Evolutionary conservation across 331 rosid genomes (phyloP), one percentile per base, ranked within the genome.

Genomic region (Arachis monticola): DNA sequence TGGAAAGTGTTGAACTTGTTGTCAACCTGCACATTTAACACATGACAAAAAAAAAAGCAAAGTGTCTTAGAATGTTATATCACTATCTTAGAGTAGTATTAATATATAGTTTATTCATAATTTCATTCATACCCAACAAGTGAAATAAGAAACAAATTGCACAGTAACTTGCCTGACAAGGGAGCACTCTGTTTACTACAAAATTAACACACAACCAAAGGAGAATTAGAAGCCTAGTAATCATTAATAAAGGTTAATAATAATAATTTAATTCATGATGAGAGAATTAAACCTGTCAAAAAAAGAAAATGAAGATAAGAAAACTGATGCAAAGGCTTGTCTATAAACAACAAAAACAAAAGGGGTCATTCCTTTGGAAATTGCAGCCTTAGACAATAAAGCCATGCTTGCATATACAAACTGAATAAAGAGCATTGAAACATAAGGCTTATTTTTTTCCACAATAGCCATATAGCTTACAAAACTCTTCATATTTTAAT

Each of bases 371-470:
- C 97, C 99, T 31, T 74, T 84, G 57, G 97, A 74, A 55, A 94
- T 86, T 74, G 99, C 97, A 42, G 86, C 96, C 69, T 91, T 94
- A 2, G 99, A 94, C 55, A 94, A 82, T 85, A 94, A 81, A 75
- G 97, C 97, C 99, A 94, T 88, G 67, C 97, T 97, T 44, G 97
- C 83, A 75, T 94, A 94, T 9, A 85, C 79, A 66, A 80, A 83
- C 66, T 94, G 99, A 73, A 81, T 67, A 70, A 87, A 90, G 56
- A 88, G 42, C 97, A 94, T 86, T 70, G 96, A 91, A 79, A 89
- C 3, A 77, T 93, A 89, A 38, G 96, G 87, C 83, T 81, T 91
- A 22, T 79, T 81, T 77, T 63, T 87, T 70, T 84, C 81, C 79
- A 81, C 10, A 13, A 27, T 73, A 65, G 32, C 38, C 56, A 35